phyloP scores from a whole-genome alignment of 2,329 filamentous ascomycete genomes.

The Penicillium sp. region DNA sequence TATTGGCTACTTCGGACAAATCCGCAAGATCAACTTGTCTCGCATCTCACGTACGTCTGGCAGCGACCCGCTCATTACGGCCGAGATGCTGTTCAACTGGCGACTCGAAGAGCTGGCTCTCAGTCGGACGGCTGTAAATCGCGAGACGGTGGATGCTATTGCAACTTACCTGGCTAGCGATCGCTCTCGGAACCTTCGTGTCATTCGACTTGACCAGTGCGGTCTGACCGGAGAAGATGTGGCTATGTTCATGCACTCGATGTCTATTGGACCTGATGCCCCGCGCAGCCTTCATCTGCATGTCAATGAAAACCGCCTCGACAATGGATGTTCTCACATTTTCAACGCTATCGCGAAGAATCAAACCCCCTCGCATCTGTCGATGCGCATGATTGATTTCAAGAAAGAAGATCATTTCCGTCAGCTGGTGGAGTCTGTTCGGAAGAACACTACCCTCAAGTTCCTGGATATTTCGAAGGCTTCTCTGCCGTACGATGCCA shows the following conservation, averaged over 20 bases:
- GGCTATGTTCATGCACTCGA: slow-evolving; percentile 63
- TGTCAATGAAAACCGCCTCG: slow-evolving; percentile 60
- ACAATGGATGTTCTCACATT: slow-evolving; percentile 44
- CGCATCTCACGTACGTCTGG: slow-evolving; percentile 64
- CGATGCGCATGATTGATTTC: slow-evolving; percentile 68
- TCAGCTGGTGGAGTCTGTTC: slow-evolving; percentile 61
- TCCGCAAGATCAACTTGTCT: slow-evolving; percentile 66
- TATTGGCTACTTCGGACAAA: slow-evolving; percentile 64
- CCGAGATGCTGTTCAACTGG: slow-evolving; percentile 67
- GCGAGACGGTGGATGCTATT: slow-evolving; percentile 64
- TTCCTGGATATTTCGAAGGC: slow-evolving; percentile 69
- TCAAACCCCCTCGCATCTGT: slow-evolving; percentile 61
- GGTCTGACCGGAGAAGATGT: slow-evolving; percentile 64
- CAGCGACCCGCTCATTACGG: slow-evolving; percentile 61
- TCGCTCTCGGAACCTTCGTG: slow-evolving; percentile 59
- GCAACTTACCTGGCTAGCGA: slow-evolving; percentile 62
- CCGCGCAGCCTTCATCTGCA: slow-evolving; percentile 63
- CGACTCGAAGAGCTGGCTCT: slow-evolving; percentile 64
- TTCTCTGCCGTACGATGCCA: slow-evolving; percentile 67
- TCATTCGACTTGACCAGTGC: slow-evolving; percentile 66
- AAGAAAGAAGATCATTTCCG: slow-evolving; percentile 64
- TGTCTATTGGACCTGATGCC: slow-evolving; percentile 52
- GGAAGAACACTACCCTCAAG: slow-evolving; percentile 61
- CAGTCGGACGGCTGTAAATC: slow-evolving; percentile 62
- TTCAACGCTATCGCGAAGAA: slow-evolving; percentile 50